Evolutionary conservation across 345 rosid species (phyloP).

Genomic region (Noccaea bulbosa): DNA sequence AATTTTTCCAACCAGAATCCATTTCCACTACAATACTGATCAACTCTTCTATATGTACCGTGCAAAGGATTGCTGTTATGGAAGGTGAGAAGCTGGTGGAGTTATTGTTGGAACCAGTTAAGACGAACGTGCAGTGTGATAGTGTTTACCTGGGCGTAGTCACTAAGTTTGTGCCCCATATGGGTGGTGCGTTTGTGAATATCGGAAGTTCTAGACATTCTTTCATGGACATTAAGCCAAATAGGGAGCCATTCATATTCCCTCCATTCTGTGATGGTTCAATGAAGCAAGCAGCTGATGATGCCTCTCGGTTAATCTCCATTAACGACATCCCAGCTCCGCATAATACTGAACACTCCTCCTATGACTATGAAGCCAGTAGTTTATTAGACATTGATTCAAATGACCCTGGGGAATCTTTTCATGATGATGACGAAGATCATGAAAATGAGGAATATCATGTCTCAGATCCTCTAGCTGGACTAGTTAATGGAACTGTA

Average conservation of each 20-base stretch:
- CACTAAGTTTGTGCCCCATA: conserved; percentile 83
- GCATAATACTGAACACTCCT: conserved; percentile 43
- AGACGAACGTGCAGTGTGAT: conserved; percentile 87
- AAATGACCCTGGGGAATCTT: conserved; percentile 58
- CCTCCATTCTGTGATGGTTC: conserved; percentile 73
- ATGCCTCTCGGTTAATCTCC: conserved; percentile 47
- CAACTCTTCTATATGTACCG: conserved; percentile 87
- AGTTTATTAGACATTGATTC: conserved; percentile 43
- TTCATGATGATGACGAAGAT: conserved; percentile 65
- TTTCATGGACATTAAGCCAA: conserved; percentile 82
- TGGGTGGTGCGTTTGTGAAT: conserved; percentile 99
- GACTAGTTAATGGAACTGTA: conserved; percentile 59
- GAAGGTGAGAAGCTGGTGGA: conserved; percentile 92
- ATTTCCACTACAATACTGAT: conserved; percentile 69
- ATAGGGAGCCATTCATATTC: conserved; percentile 82
- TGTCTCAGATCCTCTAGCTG: conserved; percentile 55
- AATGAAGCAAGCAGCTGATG: conserved; percentile 52
- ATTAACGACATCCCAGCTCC: conserved; percentile 46
- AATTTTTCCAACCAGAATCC: conserved; percentile 53
- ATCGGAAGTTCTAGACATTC: conserved; percentile 83
- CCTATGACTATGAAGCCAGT: conserved; percentile 51
- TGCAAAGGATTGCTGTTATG: conserved; percentile 95
- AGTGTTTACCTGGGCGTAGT: conserved; percentile 88
- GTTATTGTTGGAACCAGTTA: conserved; percentile 88
- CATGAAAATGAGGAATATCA: conserved; percentile 70